phyloP scores from a whole-genome alignment of 768 basidiomycete species.

The Trametes elegans region DNA sequence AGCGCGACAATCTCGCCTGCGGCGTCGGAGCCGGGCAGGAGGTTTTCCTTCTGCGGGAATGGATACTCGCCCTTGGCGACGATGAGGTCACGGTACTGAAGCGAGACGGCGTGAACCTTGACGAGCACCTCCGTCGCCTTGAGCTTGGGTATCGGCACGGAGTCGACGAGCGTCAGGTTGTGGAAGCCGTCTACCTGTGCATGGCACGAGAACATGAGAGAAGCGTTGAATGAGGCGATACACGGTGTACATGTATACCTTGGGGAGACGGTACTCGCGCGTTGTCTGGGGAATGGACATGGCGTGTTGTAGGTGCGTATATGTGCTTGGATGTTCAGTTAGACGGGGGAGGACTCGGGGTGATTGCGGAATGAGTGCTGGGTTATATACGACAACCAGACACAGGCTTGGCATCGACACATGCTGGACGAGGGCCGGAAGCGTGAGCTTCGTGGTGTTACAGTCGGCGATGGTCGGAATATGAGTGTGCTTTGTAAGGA shows the following conservation, averaged over 20 bases:
- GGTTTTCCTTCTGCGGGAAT: conserved; percentile 31
- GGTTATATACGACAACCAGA: no score
- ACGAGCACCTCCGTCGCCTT: conserved; percentile 52
- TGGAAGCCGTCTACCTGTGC: conserved; percentile 29
- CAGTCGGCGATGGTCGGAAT: no score
- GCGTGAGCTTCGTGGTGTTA: no score
- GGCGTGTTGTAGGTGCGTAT: no score
- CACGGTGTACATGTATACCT: conserved; percentile 2
- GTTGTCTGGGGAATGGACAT: conserved; percentile 21
- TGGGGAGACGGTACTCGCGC: conserved; percentile 27
- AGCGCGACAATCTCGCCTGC: conserved; percentile 56
- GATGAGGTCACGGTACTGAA: conserved; percentile 51
- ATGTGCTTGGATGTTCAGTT: no score
- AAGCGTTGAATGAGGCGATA: not conserved
- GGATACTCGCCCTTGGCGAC: conserved; percentile 42
- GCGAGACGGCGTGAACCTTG: conserved; percentile 54
- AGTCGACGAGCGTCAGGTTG: conserved; percentile 30
- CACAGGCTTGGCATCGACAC: no score
- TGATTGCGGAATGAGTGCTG: no score
- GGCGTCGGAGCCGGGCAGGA: conserved; percentile 44
- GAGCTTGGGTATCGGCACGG: conserved; percentile 31
- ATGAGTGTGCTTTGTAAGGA: no score
- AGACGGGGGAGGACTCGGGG: no score
- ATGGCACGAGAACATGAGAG: no score
- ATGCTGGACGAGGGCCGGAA: no score